Evolutionary conservation across 2,329 filamentous ascomycete species (phyloP).

Genomic region (Chaetomiaceae sp.): DNA sequence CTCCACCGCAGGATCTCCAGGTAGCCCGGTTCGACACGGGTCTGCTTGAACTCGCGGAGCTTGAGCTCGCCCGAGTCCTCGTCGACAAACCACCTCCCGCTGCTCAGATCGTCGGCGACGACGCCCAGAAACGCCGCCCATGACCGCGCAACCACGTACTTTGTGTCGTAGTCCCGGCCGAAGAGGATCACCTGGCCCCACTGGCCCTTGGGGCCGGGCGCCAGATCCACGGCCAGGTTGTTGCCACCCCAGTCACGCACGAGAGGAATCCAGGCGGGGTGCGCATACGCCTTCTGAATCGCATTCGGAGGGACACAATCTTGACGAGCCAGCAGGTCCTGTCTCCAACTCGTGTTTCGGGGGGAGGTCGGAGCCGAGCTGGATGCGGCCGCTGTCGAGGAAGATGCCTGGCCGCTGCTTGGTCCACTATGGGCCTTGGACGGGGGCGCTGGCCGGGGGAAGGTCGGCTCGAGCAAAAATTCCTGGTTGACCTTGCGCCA

Average conservation of each 20-base stretch:
- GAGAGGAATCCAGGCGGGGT: conserved; percentile 91
- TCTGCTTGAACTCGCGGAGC: conserved; percentile 82
- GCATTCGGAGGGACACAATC: conserved; percentile 81
- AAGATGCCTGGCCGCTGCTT: conserved; percentile 57
- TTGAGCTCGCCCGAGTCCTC: conserved; percentile 91
- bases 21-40: conserved; percentile 86
- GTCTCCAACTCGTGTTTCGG: conserved; percentile 68
- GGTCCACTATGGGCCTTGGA: conserved; percentile 66
- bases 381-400: conserved; percentile 54
- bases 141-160: conserved; percentile 90
- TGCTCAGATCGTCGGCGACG: conserved; percentile 84
- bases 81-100: conserved; percentile 86
- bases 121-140: conserved; percentile 84
- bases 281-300: conserved; percentile 88
- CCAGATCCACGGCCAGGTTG: conserved; percentile 88
- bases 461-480: conserved; percentile 60
- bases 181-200: conserved; percentile 98
- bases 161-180: conserved; percentile 96
- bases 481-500: conserved; percentile 93
- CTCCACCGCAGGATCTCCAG: conserved; percentile 94
- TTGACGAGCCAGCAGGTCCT: conserved; percentile 78
- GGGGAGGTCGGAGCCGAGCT: conserved; percentile 44
- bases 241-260: conserved; percentile 98
- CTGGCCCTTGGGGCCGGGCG: conserved; percentile 79
- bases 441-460: conserved; percentile 57